Percentiles rank a stretch among this genome's conserved stretches.
phyloP scores from a whole-genome alignment of 169 alveolate genomes.

The Cryptosporidium ryanae region DNA sequence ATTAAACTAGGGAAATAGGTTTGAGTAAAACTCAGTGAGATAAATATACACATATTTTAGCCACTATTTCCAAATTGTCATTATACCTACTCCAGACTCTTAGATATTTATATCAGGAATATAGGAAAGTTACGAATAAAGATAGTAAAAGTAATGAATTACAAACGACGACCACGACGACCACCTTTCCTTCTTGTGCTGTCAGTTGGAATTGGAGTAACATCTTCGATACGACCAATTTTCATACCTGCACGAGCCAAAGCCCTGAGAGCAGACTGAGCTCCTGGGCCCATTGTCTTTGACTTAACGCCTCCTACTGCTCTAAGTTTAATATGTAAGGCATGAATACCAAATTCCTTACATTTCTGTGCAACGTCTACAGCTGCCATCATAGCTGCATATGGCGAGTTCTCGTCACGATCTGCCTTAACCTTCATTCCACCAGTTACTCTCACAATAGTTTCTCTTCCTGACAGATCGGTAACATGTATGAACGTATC shows the following conservation, averaged over 20 bases:
- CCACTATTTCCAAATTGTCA: too few relatives aligned
- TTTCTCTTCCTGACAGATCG: slow-evolving; percentile 99
- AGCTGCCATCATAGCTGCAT: slow-evolving; percentile 99
- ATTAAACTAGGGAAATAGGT: too few relatives aligned
- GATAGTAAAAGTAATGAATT: slow-evolving; percentile 42
- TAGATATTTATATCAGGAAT: too few relatives aligned
- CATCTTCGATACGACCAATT: slow-evolving; percentile 99
- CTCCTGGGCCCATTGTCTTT: slow-evolving; percentile 99
- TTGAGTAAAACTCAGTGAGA: too few relatives aligned
- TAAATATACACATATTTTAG: too few relatives aligned
- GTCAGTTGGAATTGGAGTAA: slow-evolving; percentile 99
- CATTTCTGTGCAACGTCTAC: slow-evolving; percentile 97
- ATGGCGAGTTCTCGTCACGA: slow-evolving; percentile 99
- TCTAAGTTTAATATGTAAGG: slow-evolving; percentile 98
- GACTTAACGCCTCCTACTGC: slow-evolving; percentile 98
- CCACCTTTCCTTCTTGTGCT: slow-evolving; percentile 99
- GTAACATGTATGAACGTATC: slow-evolving; percentile 99
- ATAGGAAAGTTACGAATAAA: too few relatives aligned
- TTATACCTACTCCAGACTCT: too few relatives aligned
- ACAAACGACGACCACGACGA: slow-evolving; percentile 99
- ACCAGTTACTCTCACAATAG: slow-evolving; percentile 98
- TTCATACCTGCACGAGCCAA: slow-evolving; percentile 98
- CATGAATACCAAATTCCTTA: slow-evolving; percentile 97
- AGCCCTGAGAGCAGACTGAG: slow-evolving; percentile 99
- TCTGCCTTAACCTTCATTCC: slow-evolving; percentile 99